phyloP scores from a whole-genome alignment of 2,329 filamentous ascomycete species.

The Leptosphaerulina australis region DNA sequence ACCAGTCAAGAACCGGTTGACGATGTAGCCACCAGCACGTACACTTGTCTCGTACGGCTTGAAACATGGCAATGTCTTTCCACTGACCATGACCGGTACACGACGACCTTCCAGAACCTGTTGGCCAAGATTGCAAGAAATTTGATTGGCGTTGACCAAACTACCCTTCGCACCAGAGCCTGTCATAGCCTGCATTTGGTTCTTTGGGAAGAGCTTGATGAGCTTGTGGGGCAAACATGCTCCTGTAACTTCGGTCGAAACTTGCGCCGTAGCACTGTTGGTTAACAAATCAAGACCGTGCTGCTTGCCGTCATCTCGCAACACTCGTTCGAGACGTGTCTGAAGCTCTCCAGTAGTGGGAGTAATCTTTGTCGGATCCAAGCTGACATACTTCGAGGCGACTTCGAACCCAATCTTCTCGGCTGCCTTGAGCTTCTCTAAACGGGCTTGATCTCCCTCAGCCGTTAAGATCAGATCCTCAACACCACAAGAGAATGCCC shows the following conservation, averaged over 20 bases:
- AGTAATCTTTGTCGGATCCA: constrained; percentile 68
- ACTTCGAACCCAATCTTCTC: constrained; percentile 75
- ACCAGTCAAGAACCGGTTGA: constrained; percentile 95
- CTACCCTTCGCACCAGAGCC: constrained; percentile 94
- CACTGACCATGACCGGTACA: constrained; percentile 97
- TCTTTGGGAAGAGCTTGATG: constrained; percentile 90
- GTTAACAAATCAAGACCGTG: constrained; percentile 86
- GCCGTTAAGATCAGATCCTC: constrained; percentile 88
- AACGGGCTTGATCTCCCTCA: constrained; percentile 74
- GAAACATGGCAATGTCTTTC: constrained; percentile 94
- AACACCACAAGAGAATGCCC: constrained; percentile 96
- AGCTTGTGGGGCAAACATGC: constrained; percentile 81
- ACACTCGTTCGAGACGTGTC: constrained; percentile 81
- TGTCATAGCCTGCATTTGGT: constrained; percentile 99
- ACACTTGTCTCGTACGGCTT: constrained; percentile 88
- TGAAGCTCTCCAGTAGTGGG: constrained; percentile 73
- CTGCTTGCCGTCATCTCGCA: constrained; percentile 90
- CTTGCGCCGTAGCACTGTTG: constrained; percentile 69
- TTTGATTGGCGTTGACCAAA: constrained; percentile 92
- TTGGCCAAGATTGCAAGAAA: constrained; percentile 96
- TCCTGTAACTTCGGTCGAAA: constrained; percentile 80
- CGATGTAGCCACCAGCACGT: constrained; percentile 89
- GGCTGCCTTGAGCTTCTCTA: constrained; percentile 70
- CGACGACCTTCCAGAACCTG: constrained; percentile 93
- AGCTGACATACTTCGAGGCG: constrained; percentile 84